Evolutionary conservation across 805 yeast species (phyloP), one percentile per base, ranked within the genome.

Genomic region (Debaryomyces maramus): DNA sequence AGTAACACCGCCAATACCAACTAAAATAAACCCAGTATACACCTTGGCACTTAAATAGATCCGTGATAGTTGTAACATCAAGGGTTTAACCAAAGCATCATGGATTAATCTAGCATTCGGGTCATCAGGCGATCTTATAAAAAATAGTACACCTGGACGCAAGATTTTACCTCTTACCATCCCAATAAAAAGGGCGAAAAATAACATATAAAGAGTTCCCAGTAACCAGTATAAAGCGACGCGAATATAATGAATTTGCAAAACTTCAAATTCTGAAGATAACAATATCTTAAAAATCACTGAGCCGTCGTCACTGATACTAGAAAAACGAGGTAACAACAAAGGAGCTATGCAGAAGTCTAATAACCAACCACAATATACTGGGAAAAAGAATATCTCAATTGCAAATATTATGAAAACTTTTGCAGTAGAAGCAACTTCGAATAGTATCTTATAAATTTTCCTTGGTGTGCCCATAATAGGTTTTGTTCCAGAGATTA

Each of bases 111-210:
- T 80, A 33, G 88, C 82, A 51, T 87, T 85, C 28, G 96, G 96
- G 57, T 93, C 97, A 51, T 89, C 97, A 4, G 97, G 96, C 16
- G 96, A 88, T 51, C 96, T 77, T 44, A 93, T 85, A 65, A 93
- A 93, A 60, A 81, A 93, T 34, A 93, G 69, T 6, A 88, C 96
- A 9, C 99, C 99, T 0, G 85, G 83, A 40, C 99, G 76, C 43
- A 91, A 72, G 28, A 88, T 80, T 43, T 70, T 64, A 32, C 75
- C 67, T 45, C 99, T 73, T 15, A 83, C 75, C 89, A 89, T 83
- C 14, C 95, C 86, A 21, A 91, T 89, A 62, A 80, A 91, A 35
- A 85, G 66, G 1, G 97, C 96, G 65, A 93, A 82, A 52, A 80
- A 70, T 46, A 83, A 81, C 98, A 93, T 90, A 67, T 88, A 93